Percentiles rank a stretch among this genome's conserved stretches.
These are phyloP conservation scores for Dothistroma pini DNA, from an alignment of 2,329 filamentous ascomycete species.

Conservation along the genomic window DNA sequence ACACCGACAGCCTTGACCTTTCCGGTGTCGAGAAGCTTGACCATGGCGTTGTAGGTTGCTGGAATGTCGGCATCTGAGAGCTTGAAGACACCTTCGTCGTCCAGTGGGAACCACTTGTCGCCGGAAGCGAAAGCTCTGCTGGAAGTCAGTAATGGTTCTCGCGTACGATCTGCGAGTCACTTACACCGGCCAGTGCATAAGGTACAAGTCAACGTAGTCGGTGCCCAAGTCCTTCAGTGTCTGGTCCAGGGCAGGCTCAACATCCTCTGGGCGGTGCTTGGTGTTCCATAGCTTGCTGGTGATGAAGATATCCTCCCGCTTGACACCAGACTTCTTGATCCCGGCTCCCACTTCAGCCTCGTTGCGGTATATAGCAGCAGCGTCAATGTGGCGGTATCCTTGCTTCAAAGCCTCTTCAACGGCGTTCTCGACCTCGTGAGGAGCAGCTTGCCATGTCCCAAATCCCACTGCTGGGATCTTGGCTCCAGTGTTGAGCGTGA, in stretches of 20 bases:
- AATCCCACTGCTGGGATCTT: conserved; percentile 40
- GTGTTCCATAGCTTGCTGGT: conserved; percentile 63
- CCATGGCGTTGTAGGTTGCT: conserved; percentile 27
- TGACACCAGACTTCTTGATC: conserved; percentile 27
- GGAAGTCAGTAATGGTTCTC: background rate
- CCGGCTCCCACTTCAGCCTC: conserved; percentile 30
- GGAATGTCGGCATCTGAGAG: conserved; percentile 37
- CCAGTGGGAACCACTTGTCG: conserved; percentile 43
- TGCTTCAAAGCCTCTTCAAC: conserved; percentile 35
- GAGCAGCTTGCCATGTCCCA: conserved; percentile 39
- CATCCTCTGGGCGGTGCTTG: conserved; percentile 52
- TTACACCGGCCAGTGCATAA: conserved; percentile 49
- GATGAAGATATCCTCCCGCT: conserved; percentile 32
- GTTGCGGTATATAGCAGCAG: conserved; percentile 36
- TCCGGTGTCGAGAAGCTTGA: conserved; percentile 25
- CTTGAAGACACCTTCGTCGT: conserved; percentile 40
- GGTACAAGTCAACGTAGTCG: conserved; percentile 49
- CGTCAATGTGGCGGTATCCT: conserved; percentile 40
- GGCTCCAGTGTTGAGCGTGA: conserved; percentile 38
- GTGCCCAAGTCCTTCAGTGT: conserved; percentile 43
- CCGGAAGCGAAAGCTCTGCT: conserved; percentile 18
- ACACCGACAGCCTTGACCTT: conserved; percentile 31
- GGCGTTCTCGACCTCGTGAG: conserved; percentile 30
- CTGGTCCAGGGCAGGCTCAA: conserved; percentile 21
- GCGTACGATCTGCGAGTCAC: conserved; percentile 27